Evolutionary conservation across 75 land plant species (phyloP).

Genomic region (Larix kaempferi): DNA sequence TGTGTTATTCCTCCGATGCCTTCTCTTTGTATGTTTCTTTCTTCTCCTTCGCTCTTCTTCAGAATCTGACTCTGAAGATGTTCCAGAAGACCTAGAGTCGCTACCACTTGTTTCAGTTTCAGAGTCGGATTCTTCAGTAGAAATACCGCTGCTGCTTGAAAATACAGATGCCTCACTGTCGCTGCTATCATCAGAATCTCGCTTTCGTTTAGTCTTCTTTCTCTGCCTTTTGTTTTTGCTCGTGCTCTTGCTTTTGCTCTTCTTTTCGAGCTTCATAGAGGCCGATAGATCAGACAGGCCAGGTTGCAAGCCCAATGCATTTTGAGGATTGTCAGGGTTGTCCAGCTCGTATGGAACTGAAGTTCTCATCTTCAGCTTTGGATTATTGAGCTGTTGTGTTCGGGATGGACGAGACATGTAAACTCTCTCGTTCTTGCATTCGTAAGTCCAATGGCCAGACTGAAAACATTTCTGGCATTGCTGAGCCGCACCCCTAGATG

Average conservation of each 20-base stretch:
- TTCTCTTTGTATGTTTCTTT: slow-evolving; percentile 33
- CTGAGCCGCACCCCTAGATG: slow-evolving; percentile 37
- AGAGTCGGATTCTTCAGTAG: slow-evolving; percentile 17
- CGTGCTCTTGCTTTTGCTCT: slow-evolving; percentile 5
- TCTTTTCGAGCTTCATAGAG: too few relatives aligned
- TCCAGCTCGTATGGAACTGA: slow-evolving; percentile 54
- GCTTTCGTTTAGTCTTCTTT: slow-evolving; percentile 43
- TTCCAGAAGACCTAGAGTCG: slow-evolving; percentile 20
- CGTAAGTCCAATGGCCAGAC: slow-evolving; percentile 87
- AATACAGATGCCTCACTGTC: slow-evolving; percentile 64
- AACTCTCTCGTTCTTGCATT: slow-evolving; percentile 88
- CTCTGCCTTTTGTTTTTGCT: slow-evolving; percentile 1
- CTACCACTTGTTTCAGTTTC: slow-evolving; percentile 26
- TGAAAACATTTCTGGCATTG: slow-evolving; percentile 92
- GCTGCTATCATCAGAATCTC: slow-evolving; percentile 25
- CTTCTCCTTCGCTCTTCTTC: slow-evolving; percentile 25
- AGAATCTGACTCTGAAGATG: slow-evolving; percentile 42
- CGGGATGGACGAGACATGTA: slow-evolving; percentile 82
- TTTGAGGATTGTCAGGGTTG: slow-evolving; percentile 24
- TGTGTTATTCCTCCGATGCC: slow-evolving; percentile 28
- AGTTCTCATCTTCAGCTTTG: slow-evolving; percentile 53
- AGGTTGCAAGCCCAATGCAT: not conserved
- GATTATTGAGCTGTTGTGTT: slow-evolving; percentile 77
- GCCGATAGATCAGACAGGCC: too few relatives aligned
- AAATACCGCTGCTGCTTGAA: slow-evolving; percentile 34